Percentiles rank a stretch among this genome's conserved stretches.
phyloP scores from a whole-genome alignment of 2,329 filamentous ascomycete genomes.

The Xylaria sp. region DNA sequence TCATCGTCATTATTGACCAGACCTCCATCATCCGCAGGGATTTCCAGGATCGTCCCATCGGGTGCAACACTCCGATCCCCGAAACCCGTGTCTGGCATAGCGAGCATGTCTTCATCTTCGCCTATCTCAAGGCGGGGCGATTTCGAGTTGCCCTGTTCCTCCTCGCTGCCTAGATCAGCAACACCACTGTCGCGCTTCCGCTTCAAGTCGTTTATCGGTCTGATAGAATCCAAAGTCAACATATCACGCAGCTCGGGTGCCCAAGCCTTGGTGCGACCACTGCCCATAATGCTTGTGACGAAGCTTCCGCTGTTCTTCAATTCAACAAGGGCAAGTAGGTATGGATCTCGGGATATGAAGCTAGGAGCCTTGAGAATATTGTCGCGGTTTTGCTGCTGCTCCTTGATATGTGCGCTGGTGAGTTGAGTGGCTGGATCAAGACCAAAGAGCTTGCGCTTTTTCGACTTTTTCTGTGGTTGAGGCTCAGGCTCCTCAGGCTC shows the following conservation, averaged over 20 bases:
- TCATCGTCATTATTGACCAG: conserved; percentile 60
- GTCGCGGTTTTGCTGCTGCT: conserved; percentile 85
- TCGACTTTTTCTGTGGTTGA: conserved; percentile 78
- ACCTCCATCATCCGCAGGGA: conserved; percentile 66
- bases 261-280: conserved; percentile 82
- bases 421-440: conserved; percentile 86
- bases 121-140: conserved; percentile 76
- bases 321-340: conserved; percentile 86
- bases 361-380: conserved; percentile 85
- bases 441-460: conserved; percentile 83
- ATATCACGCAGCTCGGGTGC: conserved; percentile 93
- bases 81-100: conserved; percentile 61
- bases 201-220: conserved; percentile 83
- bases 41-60: conserved; percentile 73
- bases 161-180: conserved; percentile 79
- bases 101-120: conserved; percentile 70
- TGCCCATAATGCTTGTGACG: conserved; percentile 85
- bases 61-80: conserved; percentile 65
- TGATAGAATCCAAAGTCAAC: conserved; percentile 85
- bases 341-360: conserved; percentile 87
- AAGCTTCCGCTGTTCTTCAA: conserved; percentile 94
- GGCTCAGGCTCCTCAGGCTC: conserved; percentile 70
- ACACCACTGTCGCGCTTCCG: conserved; percentile 92
- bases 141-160: conserved; percentile 71
- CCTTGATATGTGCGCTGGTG: conserved; percentile 80